Evolutionary conservation across 2,329 filamentous ascomycete genomes (phyloP), one percentile per base, ranked within the genome.

Genomic region (Orbilia quercus): DNA sequence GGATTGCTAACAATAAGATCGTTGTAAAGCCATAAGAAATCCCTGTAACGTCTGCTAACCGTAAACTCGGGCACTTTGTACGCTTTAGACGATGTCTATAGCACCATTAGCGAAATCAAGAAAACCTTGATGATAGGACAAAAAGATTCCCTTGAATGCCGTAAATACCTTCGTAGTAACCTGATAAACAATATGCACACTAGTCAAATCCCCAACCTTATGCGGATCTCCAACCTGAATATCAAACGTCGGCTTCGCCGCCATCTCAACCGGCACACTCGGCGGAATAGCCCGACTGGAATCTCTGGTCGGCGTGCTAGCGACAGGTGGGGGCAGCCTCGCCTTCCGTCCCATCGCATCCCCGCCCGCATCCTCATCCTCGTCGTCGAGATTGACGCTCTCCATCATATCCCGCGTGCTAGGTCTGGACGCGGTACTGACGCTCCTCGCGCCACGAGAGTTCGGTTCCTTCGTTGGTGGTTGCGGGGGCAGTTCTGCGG

Each of bases 21-120:
- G 77, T 90, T 97, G 81, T 99, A 99, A 25, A 99, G 88, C 95
- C 95, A 99, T 59, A 99, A 84, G 80, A 99, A 99, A 82, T 99
- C 95, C 70, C 93, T 89, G 81, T 98, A 99, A 79, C 95, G 88
- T 77, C 95, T 87, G 79, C 92, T 96, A 77, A 99, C 95, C 65
- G 92, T 89, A 79, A 99, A 98, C 79, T 96, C 93, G 58, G 91
- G 85, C 78, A 94, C 90, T 79, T 91, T 91, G 82, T 98, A 99
- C 57, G 92, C 95, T 83, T 97, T 97, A 38, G 94, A 98, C 0
- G 92, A 91, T 11, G 95, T 99, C 91, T 96, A n/a, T n/a, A n/a
- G n/a, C n/a, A n/a, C n/a, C n/a, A n/a, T n/a, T n/a, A n/a, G n/a
- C n/a, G n/a, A n/a, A n/a, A n/a, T n/a, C n/a, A n/a, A n/a, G 76